phyloP scores from a whole-genome alignment of 2,329 filamentous ascomycete species.

The Penicillium italicum region DNA sequence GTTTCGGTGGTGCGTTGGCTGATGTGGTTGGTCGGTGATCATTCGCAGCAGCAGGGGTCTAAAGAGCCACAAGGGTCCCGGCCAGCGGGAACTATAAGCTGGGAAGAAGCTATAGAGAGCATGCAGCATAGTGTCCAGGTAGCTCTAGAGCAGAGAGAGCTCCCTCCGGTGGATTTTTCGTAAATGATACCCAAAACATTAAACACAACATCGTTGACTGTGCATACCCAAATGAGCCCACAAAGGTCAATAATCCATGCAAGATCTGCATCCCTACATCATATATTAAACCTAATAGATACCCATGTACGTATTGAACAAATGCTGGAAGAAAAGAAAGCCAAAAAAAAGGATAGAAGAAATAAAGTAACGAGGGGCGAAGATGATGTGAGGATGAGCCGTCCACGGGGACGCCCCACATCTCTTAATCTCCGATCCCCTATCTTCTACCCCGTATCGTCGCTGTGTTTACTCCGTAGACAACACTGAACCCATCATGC shows the following conservation, averaged over 20 bases:
- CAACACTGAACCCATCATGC: background rate
- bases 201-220: background rate
- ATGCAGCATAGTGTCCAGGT: conserved; percentile 44
- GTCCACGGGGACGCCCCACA: background rate
- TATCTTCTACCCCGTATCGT: background rate
- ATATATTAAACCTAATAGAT: too few relatives aligned
- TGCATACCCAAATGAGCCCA: background rate
- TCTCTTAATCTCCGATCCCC: background rate
- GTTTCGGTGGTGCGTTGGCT: conserved; percentile 66
- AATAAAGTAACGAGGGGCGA: background rate
- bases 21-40: conserved; percentile 39
- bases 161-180: conserved; percentile 46
- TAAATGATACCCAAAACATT: conserved; percentile 7
- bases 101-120: conserved; percentile 37
- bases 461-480: background rate
- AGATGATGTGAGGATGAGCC: background rate
- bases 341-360: background rate
- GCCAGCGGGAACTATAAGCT: conserved; percentile 25
- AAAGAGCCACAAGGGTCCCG: conserved; percentile 35
- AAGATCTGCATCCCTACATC: background rate
- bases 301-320: background rate
- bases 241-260: background rate
- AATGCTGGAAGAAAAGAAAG: background rate
- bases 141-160: conserved; percentile 44
- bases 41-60: conserved; percentile 33